Evolutionary conservation across 2,329 filamentous ascomycete species (phyloP), one percentile per base, ranked within the genome.

Genomic region (Penicillium occitanis): DNA sequence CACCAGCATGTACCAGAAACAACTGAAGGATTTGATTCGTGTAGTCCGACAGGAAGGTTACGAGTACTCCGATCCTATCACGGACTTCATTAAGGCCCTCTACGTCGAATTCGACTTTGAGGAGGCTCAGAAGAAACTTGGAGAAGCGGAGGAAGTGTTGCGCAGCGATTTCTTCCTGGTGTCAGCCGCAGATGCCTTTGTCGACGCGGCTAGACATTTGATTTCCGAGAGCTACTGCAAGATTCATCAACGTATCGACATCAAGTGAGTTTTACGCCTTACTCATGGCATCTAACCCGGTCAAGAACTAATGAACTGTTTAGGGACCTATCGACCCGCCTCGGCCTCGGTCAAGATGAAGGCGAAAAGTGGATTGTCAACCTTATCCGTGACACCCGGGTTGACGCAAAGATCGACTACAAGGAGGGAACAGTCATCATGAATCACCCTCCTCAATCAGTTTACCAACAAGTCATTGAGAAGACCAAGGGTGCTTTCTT

Each of bases 281-380:
- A 53, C 10, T 6, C 6, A 17, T 5, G 5, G 13, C 37, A 30
- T 5, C n/a, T 48, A 8, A 42, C 22, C 4, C 5, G 28, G 10
- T n/a, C n/a, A 19, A 6, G 14, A 42, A 37, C 48, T 63, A 66
- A 71, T 74, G 73, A 3, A 64, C n/a, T 53, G 30, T 19, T 67
- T 69, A 89, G 87, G 81, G 95, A 98, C 74, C 87, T 99, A 67
- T 97, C 93, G 70, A 90, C 89, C 70, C 91, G 95, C 78, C 88
- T 99, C 68, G 95, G 94, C 71, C 86, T 99, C 70, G 92, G 91
- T 77, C 90, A 93, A 74, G 92, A 96, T 76, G 95, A 98, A 76
- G 95, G 95, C 74, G 95, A 99, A 88, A 99, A 99, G 86, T 99
- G 95, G 95, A 99, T 99, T 76, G 95, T 99, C 74, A 99, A 99